Evolutionary conservation across 2,329 filamentous ascomycete genomes (phyloP).

Genomic region (Fusarium stilboides): DNA sequence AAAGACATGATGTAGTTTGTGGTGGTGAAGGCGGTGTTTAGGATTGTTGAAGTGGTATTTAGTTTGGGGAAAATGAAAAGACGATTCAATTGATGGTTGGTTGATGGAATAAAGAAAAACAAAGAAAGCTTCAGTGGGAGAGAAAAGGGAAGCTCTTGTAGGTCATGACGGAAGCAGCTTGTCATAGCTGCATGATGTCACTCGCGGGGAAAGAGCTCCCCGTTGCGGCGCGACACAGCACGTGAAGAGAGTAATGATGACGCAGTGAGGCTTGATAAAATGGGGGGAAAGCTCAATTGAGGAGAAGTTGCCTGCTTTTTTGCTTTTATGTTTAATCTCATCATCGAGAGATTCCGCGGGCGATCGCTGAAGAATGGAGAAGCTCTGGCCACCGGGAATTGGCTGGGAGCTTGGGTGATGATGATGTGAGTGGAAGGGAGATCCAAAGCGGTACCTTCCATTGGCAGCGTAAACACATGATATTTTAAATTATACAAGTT

Average conservation of each 20-base stretch:
- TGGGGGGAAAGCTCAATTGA: slow-evolving; percentile 15
- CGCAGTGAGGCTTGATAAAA: slow-evolving; percentile 41
- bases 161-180: slow-evolving; percentile 43
- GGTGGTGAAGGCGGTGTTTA: slow-evolving; percentile 8
- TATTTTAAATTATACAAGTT: neutral
- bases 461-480: neutral
- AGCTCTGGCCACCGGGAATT: slow-evolving; percentile 25
- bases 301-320: slow-evolving; percentile 20
- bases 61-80: neutral
- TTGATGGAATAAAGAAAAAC: neutral
- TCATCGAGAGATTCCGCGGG: slow-evolving; percentile 37
- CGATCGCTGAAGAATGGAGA: slow-evolving; percentile 30
- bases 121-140: slow-evolving; percentile 9
- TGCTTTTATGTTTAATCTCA: slow-evolving; percentile 15
- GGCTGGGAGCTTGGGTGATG: slow-evolving; percentile 17
- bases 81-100: slow-evolving; percentile 29
- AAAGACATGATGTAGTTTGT: slow-evolving; percentile 63
- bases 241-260: slow-evolving; percentile 49
- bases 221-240: slow-evolving; percentile 40
- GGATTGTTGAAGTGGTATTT: neutral
- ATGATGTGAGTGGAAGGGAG: slow-evolving; percentile 21
- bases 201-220: slow-evolving; percentile 42
- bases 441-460: neutral
- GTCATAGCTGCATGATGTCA: slow-evolving; percentile 49
- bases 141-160: slow-evolving; percentile 30